These are phyloP conservation scores for Rachicladosporium sp. DNA, from an alignment of 2,329 filamentous ascomycete species.

Conservation along the genomic window DNA sequence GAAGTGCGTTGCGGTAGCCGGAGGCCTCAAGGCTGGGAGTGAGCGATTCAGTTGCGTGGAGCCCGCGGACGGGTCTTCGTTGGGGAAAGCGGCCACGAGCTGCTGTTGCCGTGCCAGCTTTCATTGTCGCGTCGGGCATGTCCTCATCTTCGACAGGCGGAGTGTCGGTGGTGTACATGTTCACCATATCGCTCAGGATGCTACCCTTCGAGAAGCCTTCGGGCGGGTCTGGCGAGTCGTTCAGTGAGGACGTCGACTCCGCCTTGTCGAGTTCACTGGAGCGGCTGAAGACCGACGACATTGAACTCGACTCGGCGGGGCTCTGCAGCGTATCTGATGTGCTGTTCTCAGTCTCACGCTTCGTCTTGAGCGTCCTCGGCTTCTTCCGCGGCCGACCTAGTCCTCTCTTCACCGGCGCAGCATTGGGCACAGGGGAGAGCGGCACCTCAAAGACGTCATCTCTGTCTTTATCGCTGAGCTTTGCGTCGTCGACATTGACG, in stretches of 20 bases:
- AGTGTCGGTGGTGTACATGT: constrained; percentile 18
- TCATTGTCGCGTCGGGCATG: neutral
- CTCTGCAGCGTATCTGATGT: neutral
- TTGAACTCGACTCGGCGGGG: constrained; percentile 4
- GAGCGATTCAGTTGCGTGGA: neutral
- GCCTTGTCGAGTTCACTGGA: constrained; percentile 1
- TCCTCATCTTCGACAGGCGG: constrained; percentile 2
- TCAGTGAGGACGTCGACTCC: constrained; percentile 1
- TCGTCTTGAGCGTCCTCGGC: constrained; percentile 1
- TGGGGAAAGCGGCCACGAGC: constrained; percentile 3
- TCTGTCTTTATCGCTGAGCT: constrained; percentile 5
- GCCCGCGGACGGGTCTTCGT: constrained; percentile 3
- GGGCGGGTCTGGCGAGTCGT: constrained; percentile 6
- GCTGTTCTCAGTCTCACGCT: no score
- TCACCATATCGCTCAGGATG: constrained; percentile 19
- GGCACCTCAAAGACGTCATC: constrained; percentile 11
- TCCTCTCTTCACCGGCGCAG: constrained; percentile 9
- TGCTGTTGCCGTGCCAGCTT: neutral
- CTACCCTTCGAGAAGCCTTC: constrained; percentile 16
- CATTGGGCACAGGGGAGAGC: constrained; percentile 11
- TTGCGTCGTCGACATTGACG: constrained; percentile 14
- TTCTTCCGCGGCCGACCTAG: constrained; percentile 14
- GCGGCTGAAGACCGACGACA: constrained; percentile 5
- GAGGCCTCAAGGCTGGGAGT: constrained; percentile 4
- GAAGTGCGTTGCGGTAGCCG: neutral